phyloP scores from a whole-genome alignment of 768 basidiomycete genomes.

The Cystofilobasidium ferigula region DNA sequence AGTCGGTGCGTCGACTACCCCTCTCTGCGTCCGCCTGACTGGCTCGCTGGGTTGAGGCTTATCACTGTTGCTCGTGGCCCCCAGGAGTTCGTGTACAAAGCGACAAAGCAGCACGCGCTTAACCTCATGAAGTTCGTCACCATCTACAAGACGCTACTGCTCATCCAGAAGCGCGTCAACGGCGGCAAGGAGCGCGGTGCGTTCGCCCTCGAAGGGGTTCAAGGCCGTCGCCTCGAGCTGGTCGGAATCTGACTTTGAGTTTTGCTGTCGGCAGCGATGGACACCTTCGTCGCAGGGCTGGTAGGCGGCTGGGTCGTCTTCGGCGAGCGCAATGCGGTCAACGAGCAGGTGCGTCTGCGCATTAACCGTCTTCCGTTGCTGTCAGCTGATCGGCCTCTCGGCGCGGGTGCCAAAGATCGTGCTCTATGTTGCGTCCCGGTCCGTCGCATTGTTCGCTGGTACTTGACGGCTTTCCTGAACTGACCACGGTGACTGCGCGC shows the following conservation, averaged over 20 bases:
- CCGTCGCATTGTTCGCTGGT: neutral
- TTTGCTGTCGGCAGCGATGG: conserved; percentile 37
- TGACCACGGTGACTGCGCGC: neutral
- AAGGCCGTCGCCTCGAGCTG: no score
- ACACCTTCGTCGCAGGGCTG: conserved; percentile 86
- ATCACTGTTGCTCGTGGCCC: neutral
- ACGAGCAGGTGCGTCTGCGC: conserved; percentile 34
- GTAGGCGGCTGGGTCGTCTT: conserved; percentile 64
- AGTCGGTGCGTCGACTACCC: conserved; percentile 19
- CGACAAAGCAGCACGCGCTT: conserved; percentile 55
- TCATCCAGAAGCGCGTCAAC: conserved; percentile 69
- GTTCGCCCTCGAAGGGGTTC: neutral
- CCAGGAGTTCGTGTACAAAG: conserved; percentile 52
- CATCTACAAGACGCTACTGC: conserved; percentile 73
- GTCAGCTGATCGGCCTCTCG: neutral
- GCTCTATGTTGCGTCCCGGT: conserved; percentile 56
- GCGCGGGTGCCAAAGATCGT: conserved; percentile 55
- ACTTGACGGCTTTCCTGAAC: neutral
- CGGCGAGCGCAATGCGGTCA: conserved; percentile 42
- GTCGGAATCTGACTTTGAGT: neutral
- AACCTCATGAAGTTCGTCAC: conserved; percentile 92
- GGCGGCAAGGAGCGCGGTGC: conserved; percentile 62
- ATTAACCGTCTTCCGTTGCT: neutral
- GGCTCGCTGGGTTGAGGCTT: neutral
- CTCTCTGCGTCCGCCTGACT: neutral